Evolutionary conservation across 2,329 filamentous ascomycete genomes (phyloP), one percentile per base, ranked within the genome.

Genomic region (Hirsutella rhossiliensis): DNA sequence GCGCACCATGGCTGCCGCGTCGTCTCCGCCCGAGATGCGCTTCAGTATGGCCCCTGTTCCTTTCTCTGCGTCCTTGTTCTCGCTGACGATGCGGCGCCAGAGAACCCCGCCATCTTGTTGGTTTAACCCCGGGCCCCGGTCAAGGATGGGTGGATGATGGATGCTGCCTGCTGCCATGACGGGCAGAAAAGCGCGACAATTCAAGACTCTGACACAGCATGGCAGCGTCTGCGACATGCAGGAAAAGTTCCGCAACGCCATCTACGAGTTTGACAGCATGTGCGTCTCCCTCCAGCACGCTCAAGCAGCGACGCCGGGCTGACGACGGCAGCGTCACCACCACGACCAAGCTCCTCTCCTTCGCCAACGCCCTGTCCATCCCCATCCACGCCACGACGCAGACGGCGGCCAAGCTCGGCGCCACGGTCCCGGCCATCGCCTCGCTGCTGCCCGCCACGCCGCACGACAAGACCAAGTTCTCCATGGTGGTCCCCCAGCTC

Each of bases 321-420:
- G 5, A 18, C 18, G 13, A 13, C 20, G 29, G 1, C 18, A 45
- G 81, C 47, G 69, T 87, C 61, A 64, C 71, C 43, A 87, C 82
- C 19, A 67, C 81, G 27, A 67, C 73, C 55, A 88, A 88, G 61
- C 70, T 88, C 60, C 73, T 87, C 56, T 70, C 68, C 57, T 80
- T 80, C 45, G 73, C 76, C 51, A 62, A 75, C 41, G 68, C 76
- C 56, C 76, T 92, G 51, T 62, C 78, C 52, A 80, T 95, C 50
- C 89, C 90, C 54, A 73, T 94, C 58, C 82, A 85, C 62, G 79
- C 84, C 23, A 96, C 89, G 4, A 97, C 90, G 2, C 90, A 97
- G 62, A 87, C 84, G 59, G 76, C 76, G 39, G 69, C 76, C 31
- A 83, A 84, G 44, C 81, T 97, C 4, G 90, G 92, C 56, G 72